Evolutionary conservation across 2,329 filamentous ascomycete genomes (phyloP).

Genomic region (Exophiala lecanii-corni): DNA sequence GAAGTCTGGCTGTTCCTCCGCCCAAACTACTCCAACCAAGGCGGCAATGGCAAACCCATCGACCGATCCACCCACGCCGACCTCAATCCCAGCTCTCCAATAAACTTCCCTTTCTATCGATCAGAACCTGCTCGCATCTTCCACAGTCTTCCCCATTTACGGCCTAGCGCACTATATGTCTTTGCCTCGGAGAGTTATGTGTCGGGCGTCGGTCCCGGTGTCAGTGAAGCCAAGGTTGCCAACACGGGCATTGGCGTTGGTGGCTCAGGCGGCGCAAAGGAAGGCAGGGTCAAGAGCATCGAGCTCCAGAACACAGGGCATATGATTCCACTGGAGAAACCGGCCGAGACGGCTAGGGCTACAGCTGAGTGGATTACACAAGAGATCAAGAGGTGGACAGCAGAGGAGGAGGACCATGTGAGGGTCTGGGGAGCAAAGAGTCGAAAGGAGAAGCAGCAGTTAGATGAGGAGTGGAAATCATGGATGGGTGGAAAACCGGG

Average conservation of each 20-base stretch:
- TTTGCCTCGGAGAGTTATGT: slow-evolving; percentile 40
- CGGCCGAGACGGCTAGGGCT: slow-evolving; percentile 17
- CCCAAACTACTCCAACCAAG: slow-evolving; percentile 57
- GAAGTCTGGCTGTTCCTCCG: slow-evolving; percentile 59
- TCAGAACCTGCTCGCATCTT: slow-evolving; percentile 37
- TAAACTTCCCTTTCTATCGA: slow-evolving; percentile 40
- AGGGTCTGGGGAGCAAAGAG: slow-evolving; percentile 8
- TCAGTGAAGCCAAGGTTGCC: slow-evolving; percentile 35
- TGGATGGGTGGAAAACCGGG: slow-evolving; percentile 10
- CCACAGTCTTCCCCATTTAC: slow-evolving; percentile 35
- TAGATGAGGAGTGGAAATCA: slow-evolving; percentile 12
- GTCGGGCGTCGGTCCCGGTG: slow-evolving; percentile 31
- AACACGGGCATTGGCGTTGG: slow-evolving; percentile 37
- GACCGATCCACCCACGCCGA: slow-evolving; percentile 42
- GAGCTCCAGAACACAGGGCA: slow-evolving; percentile 21
- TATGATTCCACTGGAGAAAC: slow-evolving; percentile 25
- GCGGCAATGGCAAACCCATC: slow-evolving; percentile 30
- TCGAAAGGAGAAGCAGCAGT: slow-evolving; percentile 11
- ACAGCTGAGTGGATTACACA: slow-evolving; percentile 12
- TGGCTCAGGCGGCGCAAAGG: slow-evolving; percentile 50
- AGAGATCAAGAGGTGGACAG: slow-evolving; percentile 10
- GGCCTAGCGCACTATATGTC: slow-evolving; percentile 41
- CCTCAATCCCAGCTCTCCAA: slow-evolving; percentile 31
- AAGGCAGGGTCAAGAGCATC: slow-evolving; percentile 29
- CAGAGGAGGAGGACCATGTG: slow-evolving; percentile 8